Percentiles rank a stretch among this genome's conserved stretches.
Conservation (phyloP, 352 stramenopile genomes). For the Albugo candida region DNA sequence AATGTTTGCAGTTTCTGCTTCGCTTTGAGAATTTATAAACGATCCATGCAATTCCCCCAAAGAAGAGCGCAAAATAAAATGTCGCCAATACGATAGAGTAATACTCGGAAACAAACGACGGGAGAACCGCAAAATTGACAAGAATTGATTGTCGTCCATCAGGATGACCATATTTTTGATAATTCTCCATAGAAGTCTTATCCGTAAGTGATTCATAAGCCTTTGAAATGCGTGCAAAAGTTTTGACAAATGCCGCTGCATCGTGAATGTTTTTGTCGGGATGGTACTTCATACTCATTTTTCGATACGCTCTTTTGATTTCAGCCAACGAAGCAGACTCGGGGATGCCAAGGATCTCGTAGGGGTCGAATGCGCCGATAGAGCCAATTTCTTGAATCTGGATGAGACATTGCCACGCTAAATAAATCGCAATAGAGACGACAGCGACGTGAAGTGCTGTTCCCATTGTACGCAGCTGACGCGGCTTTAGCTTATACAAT, state of each 20-base stretch:
- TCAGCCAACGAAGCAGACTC: slow-evolving; percentile 26
- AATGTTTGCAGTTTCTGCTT: slow-evolving; percentile 33
- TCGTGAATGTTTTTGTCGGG: slow-evolving; percentile 66
- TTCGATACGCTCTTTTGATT: slow-evolving; percentile 62
- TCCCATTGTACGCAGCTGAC: slow-evolving; percentile 17
- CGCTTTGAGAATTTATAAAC: slow-evolving; percentile 36
- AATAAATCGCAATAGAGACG: slow-evolving; percentile 22
- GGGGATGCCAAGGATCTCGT: slow-evolving; percentile 61
- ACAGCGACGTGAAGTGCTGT: slow-evolving; percentile 30
- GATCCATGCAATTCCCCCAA: slow-evolving; percentile 33
- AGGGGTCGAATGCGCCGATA: slow-evolving; percentile 65
- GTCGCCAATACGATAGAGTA: slow-evolving; percentile 18
- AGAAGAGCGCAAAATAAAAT: slow-evolving; percentile 43
- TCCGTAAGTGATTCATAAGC: slow-evolving; percentile 75
- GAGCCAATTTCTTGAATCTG: slow-evolving; percentile 52
- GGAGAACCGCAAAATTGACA: slow-evolving; percentile 48
- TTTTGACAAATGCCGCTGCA: slow-evolving; percentile 12
- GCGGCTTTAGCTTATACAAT: slow-evolving; percentile 21
- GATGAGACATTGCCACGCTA: slow-evolving; percentile 27
- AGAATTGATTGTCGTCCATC: slow-evolving; percentile 59
- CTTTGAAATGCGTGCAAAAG: slow-evolving; percentile 61
- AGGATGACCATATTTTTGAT: slow-evolving; percentile 57
- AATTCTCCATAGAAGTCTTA: slow-evolving; percentile 49
- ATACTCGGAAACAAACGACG: slow-evolving; percentile 15
- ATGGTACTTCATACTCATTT: slow-evolving; percentile 42